Conservation (phyloP, 805 yeast species). For the Jamesozyma lodderae region DNA sequence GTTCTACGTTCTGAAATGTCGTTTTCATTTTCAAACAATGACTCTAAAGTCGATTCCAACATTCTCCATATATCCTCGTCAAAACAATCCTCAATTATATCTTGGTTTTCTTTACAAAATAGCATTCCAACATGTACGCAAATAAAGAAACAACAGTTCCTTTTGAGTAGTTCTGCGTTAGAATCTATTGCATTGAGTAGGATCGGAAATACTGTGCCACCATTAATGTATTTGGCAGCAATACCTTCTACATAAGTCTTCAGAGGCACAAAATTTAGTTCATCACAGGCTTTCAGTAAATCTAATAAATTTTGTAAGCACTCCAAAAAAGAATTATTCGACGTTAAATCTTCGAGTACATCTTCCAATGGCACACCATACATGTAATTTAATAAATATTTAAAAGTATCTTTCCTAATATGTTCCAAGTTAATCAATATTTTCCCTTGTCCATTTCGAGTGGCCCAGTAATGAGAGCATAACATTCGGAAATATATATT, state of each 20-base stretch:
- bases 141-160: constrained; percentile 59
- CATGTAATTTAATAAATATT: constrained; percentile 42
- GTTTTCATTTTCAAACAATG: not conserved
- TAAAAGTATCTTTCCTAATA: constrained; percentile 34
- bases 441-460: constrained; percentile 3
- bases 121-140: constrained; percentile 55
- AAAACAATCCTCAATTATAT: constrained; percentile 27
- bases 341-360: constrained; percentile 16
- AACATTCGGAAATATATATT: constrained; percentile 56
- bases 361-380: constrained; percentile 38
- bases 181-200: constrained; percentile 45
- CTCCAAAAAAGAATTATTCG: constrained; percentile 6
- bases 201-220: constrained; percentile 53
- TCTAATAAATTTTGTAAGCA: constrained; percentile 37
- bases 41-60: constrained; percentile 13
- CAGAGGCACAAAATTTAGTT: constrained; percentile 49
- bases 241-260: constrained; percentile 53
- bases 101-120: constrained; percentile 40
- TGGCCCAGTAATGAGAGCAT: constrained; percentile 47
- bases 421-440: constrained; percentile 36
- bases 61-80: constrained; percentile 17
- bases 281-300: constrained; percentile 53
- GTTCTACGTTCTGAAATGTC: constrained; percentile 1
- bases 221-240: constrained; percentile 44
- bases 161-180: constrained; percentile 46